Base-by-base conservation (phyloP, 176 grass and related monocot genomes). In the Phoenix dactylifera region DNA sequence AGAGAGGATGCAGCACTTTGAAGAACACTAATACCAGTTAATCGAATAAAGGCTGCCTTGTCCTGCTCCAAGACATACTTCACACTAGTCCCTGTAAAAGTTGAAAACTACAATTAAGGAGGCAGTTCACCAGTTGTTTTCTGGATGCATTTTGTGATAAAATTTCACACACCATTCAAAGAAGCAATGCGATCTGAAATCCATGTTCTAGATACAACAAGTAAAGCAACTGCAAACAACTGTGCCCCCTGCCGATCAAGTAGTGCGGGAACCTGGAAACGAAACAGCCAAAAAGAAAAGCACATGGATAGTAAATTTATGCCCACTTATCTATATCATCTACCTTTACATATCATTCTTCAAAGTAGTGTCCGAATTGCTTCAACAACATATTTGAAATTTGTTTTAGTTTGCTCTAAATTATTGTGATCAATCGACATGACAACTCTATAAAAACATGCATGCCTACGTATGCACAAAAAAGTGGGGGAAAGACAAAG, bases 151-250 rank as follows among this genome's bases (percentile, higher is more conserved):
- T 6, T 30, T 44, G 10, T 44, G 35, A 44, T 44, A 44, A 44
- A 44, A 14, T 14, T 44, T 44, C 35, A 29, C 73, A 32, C 77
- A 91, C 93, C 93, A 78, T 92, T 98, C 53, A 98, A 80, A 15
- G 93, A 92, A 74, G 93, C 93, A 75, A 98, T 98, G 53, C 93
- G 83, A 72, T 98, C 93, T 19, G 93, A 98, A 56, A 98, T 98
- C 81, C 80, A 90, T 66, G 93, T 98, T 24, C 93, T 83, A 62
- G 93, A 92, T 62, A 92, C 90, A 80, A 98, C 85, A 74, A 98
- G 84, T 56, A 98, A 63, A 55, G 78, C 72, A 65, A 98, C 84
- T 75, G 93, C 76, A 77, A 98, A 76, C 76, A 98, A 83, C 63
- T 85, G 88, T 39, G 78, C 87, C 54, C 93, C 93, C 86, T 98